Evolutionary conservation across 768 basidiomycete species (phyloP).

Genomic region (Lentinula sp.): DNA sequence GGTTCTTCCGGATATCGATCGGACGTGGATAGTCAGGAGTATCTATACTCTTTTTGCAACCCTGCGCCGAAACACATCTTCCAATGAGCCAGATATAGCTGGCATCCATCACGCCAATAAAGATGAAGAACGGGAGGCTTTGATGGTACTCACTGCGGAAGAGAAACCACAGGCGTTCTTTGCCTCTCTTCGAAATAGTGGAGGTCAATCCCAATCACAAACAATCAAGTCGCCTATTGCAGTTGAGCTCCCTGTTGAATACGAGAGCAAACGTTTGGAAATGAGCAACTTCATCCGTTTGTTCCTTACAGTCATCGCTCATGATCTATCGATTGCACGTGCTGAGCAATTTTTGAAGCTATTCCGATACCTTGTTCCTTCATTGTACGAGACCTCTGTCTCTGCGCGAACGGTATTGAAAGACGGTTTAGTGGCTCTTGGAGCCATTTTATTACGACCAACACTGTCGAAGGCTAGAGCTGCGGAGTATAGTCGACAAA

Average conservation of each 20-base stretch:
- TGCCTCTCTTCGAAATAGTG: constrained; percentile 39
- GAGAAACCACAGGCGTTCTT: constrained; percentile 70
- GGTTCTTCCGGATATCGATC: constrained; percentile 41
- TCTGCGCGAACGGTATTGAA: constrained; percentile 49
- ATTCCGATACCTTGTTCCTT: constrained; percentile 49
- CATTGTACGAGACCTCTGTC: constrained; percentile 51
- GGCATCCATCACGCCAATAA: constrained; percentile 63
- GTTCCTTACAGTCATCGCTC: constrained; percentile 75
- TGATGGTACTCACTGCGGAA: constrained; percentile 64
- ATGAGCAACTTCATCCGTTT: constrained; percentile 66
- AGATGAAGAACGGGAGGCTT: constrained; percentile 62
- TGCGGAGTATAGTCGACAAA: constrained; percentile 27
- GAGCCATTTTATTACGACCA: constrained; percentile 43
- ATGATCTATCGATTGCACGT: constrained; percentile 59
- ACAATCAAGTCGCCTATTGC: constrained; percentile 35
- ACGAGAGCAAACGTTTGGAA: constrained; percentile 48
- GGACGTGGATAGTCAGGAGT: constrained; percentile 46
- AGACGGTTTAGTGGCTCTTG: constrained; percentile 67
- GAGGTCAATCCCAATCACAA: constrained; percentile 7
- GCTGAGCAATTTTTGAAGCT: constrained; percentile 66
- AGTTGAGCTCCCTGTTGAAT: constrained; percentile 50
- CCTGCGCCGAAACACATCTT: constrained; percentile 35
- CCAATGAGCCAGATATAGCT: constrained; percentile 45
- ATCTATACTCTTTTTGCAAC: constrained; percentile 57
- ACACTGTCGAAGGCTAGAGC: constrained; percentile 35